Percentiles rank a stretch among this genome's conserved stretches.
Conservation (phyloP, 176 grass and related monocot genomes). For the Oryza coarctata region DNA sequence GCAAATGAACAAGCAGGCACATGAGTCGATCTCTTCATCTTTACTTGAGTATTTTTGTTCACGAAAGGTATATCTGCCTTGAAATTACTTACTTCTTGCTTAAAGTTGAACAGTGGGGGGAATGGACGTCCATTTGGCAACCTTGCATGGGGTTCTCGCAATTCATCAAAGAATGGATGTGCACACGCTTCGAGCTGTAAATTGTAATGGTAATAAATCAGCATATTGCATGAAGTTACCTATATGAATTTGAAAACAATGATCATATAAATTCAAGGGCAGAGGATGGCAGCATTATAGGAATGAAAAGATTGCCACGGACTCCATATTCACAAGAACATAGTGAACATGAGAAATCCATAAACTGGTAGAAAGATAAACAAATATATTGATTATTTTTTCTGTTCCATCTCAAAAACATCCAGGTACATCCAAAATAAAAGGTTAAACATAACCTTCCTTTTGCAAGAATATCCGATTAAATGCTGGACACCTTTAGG, state of each 20-base stretch:
- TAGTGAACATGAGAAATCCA: neutral
- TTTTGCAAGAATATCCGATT: neutral
- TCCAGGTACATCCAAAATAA: neutral
- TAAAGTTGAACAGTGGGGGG: conserved; percentile 73
- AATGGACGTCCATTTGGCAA: conserved; percentile 76
- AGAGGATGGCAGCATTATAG: neutral
- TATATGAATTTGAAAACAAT: neutral
- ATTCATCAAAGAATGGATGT: conserved; percentile 74
- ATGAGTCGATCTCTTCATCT: neutral
- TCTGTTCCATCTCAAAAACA: neutral
- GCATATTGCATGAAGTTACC: neutral
- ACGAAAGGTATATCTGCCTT: neutral
- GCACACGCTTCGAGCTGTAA: conserved; percentile 73
- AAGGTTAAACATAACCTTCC: neutral
- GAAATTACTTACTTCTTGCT: conserved; percentile 67
- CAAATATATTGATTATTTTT: neutral
- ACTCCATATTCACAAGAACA: neutral
- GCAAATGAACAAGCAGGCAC: conserved; percentile 34
- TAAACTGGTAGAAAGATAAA: neutral
- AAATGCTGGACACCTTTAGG: neutral
- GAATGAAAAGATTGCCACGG: neutral
- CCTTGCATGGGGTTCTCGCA: conserved; percentile 63
- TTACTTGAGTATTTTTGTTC: neutral
- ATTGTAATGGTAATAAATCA: conserved; percentile 33
- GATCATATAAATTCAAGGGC: neutral